Evolutionary conservation across 2,329 filamentous ascomycete species (phyloP).

Genomic region (Clarireedia monteithiana): DNA sequence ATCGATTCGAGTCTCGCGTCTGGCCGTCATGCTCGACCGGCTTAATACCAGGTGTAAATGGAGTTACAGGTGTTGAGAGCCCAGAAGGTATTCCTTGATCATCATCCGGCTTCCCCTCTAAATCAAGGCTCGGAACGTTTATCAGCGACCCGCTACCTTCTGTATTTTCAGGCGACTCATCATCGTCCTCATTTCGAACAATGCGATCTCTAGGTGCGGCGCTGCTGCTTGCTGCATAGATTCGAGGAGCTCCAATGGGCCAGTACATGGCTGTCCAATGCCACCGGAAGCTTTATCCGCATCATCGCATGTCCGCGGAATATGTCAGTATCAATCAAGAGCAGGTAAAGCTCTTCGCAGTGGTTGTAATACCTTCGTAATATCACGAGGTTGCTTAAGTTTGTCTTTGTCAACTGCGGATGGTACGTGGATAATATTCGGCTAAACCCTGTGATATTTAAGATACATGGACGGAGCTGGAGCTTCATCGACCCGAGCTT

Average conservation of each 20-base stretch:
- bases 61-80: conserved; percentile 43
- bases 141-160: conserved; percentile 30
- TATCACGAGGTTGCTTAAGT: not conserved
- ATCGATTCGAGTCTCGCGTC: conserved; percentile 11
- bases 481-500: too few species aligned
- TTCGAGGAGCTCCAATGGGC: conserved; percentile 76
- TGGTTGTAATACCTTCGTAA: not conserved
- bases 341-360: conserved; percentile 11
- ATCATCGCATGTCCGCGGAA: conserved; percentile 26
- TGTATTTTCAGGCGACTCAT: conserved; percentile 32
- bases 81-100: conserved; percentile 16
- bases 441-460: too few species aligned
- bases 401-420: not conserved
- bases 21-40: conserved; percentile 49
- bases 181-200: conserved; percentile 54
- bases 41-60: conserved; percentile 49
- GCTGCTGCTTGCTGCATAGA: conserved; percentile 71
- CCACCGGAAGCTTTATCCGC: conserved; percentile 28
- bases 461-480: too few species aligned
- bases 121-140: conserved; percentile 21
- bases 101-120: conserved; percentile 22
- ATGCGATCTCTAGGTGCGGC: conserved; percentile 43
- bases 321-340: conserved; percentile 15
- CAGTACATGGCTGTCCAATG: conserved; percentile 66
- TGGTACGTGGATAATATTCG: not conserved